Conservation (phyloP, 2,329 filamentous ascomycete species). For the Phialophora expanda region DNA sequence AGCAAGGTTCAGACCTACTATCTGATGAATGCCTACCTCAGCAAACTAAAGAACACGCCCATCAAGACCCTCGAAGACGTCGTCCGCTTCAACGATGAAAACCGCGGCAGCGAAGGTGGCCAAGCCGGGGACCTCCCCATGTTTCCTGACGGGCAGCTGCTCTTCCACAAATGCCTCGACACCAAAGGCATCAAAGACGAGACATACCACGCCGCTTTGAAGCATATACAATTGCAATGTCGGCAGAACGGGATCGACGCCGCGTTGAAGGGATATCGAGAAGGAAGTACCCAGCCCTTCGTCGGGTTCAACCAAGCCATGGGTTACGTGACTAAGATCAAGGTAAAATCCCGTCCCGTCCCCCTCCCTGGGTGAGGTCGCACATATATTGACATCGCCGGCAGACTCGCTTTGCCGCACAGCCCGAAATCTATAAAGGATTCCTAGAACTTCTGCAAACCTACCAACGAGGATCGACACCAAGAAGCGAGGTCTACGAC, state of each 20-base stretch:
- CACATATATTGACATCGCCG: not conserved
- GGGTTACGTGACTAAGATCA: not conserved
- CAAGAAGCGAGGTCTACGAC: not conserved
- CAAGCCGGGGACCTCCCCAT: slow-evolving; percentile 39
- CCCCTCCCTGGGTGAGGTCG: not conserved
- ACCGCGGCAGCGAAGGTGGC: slow-evolving; percentile 38
- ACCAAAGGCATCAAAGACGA: slow-evolving; percentile 37
- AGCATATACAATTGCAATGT: slow-evolving; percentile 41
- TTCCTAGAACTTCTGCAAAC: not conserved
- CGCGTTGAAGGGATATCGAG: slow-evolving; percentile 32
- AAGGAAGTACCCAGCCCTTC: not conserved
- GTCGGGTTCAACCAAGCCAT: not conserved
- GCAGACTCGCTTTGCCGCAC: not conserved
- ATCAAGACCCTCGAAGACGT: slow-evolving; percentile 38
- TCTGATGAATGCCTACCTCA: slow-evolving; percentile 35
- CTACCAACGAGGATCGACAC: not conserved
- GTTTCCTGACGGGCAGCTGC: slow-evolving; percentile 42
- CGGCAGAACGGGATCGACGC: slow-evolving; percentile 43
- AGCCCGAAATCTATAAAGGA: not conserved
- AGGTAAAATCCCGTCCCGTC: not conserved
- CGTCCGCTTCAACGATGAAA: slow-evolving; percentile 36
- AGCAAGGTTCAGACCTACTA: slow-evolving; percentile 38
- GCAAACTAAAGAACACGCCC: slow-evolving; percentile 32
- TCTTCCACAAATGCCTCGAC: slow-evolving; percentile 28
- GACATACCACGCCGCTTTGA: slow-evolving; percentile 40